These are phyloP conservation scores for Hanseniaspora lachancei DNA, from an alignment of 805 yeast genomes.

Conservation along the genomic window DNA sequence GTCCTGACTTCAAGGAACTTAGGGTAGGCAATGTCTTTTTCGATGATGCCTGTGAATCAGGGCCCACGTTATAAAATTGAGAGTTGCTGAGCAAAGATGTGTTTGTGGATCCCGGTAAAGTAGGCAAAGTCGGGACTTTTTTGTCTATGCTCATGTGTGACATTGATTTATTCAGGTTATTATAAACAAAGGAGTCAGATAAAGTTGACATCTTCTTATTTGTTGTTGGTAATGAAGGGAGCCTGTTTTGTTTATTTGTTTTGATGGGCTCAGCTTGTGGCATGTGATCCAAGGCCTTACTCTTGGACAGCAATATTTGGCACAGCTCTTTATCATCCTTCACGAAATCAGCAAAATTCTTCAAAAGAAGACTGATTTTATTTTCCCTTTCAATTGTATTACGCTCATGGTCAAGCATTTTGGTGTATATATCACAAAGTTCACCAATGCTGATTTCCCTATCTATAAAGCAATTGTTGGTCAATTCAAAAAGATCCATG, in stretches of 20 bases:
- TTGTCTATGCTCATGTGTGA: background rate
- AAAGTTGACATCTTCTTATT: background rate
- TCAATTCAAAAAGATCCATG: constrained; percentile 36
- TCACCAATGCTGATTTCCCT: constrained; percentile 37
- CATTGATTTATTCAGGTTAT: background rate
- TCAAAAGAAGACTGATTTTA: constrained; percentile 36
- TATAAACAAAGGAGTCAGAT: background rate
- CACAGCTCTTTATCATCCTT: constrained; percentile 35
- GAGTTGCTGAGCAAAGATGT: background rate
- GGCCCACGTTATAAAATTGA: background rate
- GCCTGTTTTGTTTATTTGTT: constrained; percentile 8
- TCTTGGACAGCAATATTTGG: constrained; percentile 18
- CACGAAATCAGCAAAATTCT: constrained; percentile 48
- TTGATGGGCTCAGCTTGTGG: constrained; percentile 12
- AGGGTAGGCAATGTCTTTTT: background rate
- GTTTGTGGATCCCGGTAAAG: background rate
- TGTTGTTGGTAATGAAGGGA: background rate
- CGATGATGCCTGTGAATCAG: background rate
- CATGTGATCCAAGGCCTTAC: constrained; percentile 19
- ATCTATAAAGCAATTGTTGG: constrained; percentile 38
- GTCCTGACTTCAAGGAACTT: background rate
- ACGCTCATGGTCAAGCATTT: constrained; percentile 32
- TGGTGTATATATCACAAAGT: constrained; percentile 34
- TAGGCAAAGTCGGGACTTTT: background rate
- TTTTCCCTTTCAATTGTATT: constrained; percentile 16